Evolutionary conservation across 257 asterid species (phyloP), one percentile per base, ranked within the genome.

Genomic region (Penstemon barbatus): DNA sequence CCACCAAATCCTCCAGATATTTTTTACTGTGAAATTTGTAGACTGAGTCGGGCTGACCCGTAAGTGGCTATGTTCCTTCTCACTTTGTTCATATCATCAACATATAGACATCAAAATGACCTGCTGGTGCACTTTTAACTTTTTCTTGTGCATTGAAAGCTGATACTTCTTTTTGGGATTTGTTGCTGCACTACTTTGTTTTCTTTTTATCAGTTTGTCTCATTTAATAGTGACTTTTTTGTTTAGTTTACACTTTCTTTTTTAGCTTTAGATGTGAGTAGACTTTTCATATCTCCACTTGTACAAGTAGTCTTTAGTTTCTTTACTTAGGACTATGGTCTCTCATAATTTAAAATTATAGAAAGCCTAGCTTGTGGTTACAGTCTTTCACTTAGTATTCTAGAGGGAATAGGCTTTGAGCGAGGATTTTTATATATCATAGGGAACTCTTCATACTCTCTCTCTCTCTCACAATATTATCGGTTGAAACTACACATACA

Each of bases 31-130:
- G 98, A 91, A 77, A 74, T 87, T 58, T 95, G 99, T 77, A 87
- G 99, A 78, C 79, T 95, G 72, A 83, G 51, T 65, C 89, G 92
- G 13, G 98, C 99, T 73, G 99, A 95, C 67, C 99, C 99, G 99
- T 95, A 85, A 87, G 99, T 87, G 70, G 56, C 75, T 45, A 8
- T 74, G 48, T 63, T 71, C 67, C 61, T 40, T n/a, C 25, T 61
- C 36, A 33, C 68, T 68, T 57, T 57, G 46, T 59, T 61, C 57
- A 45, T 66, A 7, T 50, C 58, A 61, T 71, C 49, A 25, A 60
- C 37, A 52, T 52, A 39, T 45, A 41, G 13, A 15, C 5, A 58
- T 68, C 66, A n/a, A 46, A 36, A 40, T 36, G 25, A 9, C 66
- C 19, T 49, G 45, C 7, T 49, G 51, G 42, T 36, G 6, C 40